A percentile compares a stretch with the other conserved stretches of the same genome.
These are phyloP conservation scores for Geotrichum restrictum DNA, from an alignment of 1,139 yeast species.

Conservation along the genomic window DNA sequence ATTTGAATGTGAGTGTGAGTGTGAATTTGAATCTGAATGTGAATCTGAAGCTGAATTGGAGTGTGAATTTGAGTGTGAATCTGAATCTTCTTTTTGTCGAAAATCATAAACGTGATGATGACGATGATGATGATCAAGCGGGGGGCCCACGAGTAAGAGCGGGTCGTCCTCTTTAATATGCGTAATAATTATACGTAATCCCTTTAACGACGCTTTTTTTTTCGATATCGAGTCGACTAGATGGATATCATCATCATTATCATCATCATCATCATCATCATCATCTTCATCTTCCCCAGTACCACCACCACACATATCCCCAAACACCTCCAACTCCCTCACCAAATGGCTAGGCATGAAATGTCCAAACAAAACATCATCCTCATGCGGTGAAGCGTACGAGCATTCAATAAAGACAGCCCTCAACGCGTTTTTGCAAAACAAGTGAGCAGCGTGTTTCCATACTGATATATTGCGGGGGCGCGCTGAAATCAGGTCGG, in stretches of 20 bases:
- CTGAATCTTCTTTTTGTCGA: slow-evolving; percentile 7
- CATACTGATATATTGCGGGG: slow-evolving; percentile 52
- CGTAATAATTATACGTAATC: slow-evolving; percentile 56
- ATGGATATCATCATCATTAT: not conserved
- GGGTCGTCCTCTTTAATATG: slow-evolving; percentile 59
- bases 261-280: not conserved
- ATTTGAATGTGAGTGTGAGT: too few species aligned
- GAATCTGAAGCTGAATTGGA: too few species aligned
- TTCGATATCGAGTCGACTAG: too few species aligned
- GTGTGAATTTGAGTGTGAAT: not conserved
- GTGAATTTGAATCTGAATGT: too few species aligned
- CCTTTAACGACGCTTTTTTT: slow-evolving; percentile 39
- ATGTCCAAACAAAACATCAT: slow-evolving; percentile 65
- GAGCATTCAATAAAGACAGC: slow-evolving; percentile 78
- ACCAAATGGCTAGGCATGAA: slow-evolving; percentile 63
- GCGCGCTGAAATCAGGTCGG: slow-evolving; percentile 50
- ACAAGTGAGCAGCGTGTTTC: slow-evolving; percentile 50
- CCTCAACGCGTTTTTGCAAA: slow-evolving; percentile 42
- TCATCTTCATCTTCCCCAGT: not conserved
- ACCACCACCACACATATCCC: not conserved
- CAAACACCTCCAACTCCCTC: slow-evolving; percentile 45
- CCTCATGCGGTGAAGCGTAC: slow-evolving; percentile 46
- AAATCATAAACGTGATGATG: not conserved
- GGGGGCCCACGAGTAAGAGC: slow-evolving; percentile 1
- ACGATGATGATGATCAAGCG: not conserved